phyloP scores from a whole-genome alignment of 371 early-diverging fungal species.

The Amoeboaphelidium occidentale region DNA sequence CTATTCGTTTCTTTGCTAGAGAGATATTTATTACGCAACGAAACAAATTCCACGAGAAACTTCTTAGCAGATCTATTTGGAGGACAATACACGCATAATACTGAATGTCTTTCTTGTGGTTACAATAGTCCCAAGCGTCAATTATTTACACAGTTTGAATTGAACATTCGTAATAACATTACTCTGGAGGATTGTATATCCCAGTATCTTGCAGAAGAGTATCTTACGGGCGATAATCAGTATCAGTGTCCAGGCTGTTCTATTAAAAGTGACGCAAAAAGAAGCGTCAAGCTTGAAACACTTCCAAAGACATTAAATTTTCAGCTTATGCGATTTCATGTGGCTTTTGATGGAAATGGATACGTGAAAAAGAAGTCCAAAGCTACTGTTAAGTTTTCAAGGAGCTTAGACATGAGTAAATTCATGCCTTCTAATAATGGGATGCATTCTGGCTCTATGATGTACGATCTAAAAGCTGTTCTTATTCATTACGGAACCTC shows the following conservation, averaged over 20 bases:
- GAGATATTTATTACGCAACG: too few relatives aligned
- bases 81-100: not conserved
- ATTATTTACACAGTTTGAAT: not conserved
- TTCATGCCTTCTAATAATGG: slow-evolving; percentile 1
- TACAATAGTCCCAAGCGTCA: not conserved
- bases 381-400: slow-evolving; percentile 10
- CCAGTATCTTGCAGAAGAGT: not conserved
- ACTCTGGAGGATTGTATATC: not conserved
- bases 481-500: slow-evolving; percentile 18
- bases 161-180: not conserved
- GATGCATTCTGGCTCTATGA: not conserved
- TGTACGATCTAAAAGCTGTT: slow-evolving; percentile 16
- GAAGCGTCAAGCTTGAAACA: slow-evolving; percentile 7
- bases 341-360: not conserved
- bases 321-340: slow-evolving; percentile 15
- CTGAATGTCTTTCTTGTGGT: not conserved
- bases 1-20: slow-evolving; percentile 1
- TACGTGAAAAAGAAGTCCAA: slow-evolving; percentile 13
- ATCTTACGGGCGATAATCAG: not conserved
- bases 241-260: slow-evolving; percentile 2
- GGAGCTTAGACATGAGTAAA: slow-evolving; percentile 8
- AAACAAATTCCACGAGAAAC: too few relatives aligned
- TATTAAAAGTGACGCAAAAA: slow-evolving; percentile 9
- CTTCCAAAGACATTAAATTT: slow-evolving; percentile 14
- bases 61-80: not conserved